Base-by-base conservation (phyloP, 768 basidiomycete species). In the Lactarius deliciosus region DNA sequence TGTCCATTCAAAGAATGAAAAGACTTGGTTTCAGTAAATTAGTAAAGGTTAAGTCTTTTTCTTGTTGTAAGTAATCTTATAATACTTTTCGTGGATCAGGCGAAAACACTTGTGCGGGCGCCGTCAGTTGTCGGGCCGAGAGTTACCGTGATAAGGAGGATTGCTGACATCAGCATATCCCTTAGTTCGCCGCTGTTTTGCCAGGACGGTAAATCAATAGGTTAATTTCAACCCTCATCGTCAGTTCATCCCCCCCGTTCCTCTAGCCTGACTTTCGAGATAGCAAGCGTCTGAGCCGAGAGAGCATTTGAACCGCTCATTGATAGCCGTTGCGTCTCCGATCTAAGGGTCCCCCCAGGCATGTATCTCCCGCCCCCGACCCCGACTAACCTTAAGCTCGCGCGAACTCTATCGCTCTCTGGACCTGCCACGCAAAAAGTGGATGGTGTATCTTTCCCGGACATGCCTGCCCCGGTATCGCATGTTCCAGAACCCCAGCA, bases 151-250 rank as follows among this genome's bases (percentile, higher is more conserved):
- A 64, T 60, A 63, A 67, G 28, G n/a, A 61, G 62, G 6, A 30
- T 22, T 18, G 58, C 62, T 67, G 50, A 67, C 58, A 40, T 67
- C 64, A 67, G 11, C 62, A 16, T 10, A 53, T 20, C 8, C 1
- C 40, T 6, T n/a, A 55, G 40, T 59, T 63, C 22, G 60, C 65
- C 61, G 65, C 32, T 32, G 32, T n/a, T 25, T 50, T 47, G 47
- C 25, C 41, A 38, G 55, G 11, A 9, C 50, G 50, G 22, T 65
- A 50, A 57, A 56, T 61, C 65, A 30, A 25, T 13, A 53, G 22
- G 18, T 11, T n/a, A 53, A 67, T 58, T 67, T 36, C 57, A 40
- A 64, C 66, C 13, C 57, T 56, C 66, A 67, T 67, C 62, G 61
- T n/a, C 30, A 5, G 20, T 64, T 30, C 57, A 34, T 60, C 28